These are phyloP conservation scores for Suillus weaverae DNA, from an alignment of 768 basidiomycete genomes.

Conservation along the genomic window DNA sequence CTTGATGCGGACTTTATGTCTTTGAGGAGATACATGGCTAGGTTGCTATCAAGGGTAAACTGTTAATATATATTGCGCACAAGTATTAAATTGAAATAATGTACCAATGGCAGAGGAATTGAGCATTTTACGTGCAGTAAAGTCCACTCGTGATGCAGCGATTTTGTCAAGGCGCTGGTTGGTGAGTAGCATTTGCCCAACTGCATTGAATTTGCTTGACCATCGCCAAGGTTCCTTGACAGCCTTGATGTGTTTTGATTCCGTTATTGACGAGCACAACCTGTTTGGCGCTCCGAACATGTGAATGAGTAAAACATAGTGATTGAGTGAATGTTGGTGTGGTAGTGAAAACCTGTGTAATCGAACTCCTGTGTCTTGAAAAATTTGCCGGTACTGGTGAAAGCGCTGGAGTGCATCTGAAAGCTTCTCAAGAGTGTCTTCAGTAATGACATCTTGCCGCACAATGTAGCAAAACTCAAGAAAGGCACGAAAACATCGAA, in stretches of 20 bases:
- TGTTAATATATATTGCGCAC: no score
- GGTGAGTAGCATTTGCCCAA: neutral
- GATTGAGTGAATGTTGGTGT: no score
- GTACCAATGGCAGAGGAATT: neutral
- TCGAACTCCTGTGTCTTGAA: no score
- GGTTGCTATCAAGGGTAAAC: neutral
- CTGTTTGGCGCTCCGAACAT: no score
- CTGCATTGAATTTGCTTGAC: no score
- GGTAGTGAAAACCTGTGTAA: no score
- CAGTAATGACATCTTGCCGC: neutral
- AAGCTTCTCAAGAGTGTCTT: neutral
- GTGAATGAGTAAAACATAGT: no score
- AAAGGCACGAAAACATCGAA: slow-evolving; percentile 20
- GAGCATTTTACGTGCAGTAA: neutral
- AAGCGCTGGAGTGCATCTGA: no score
- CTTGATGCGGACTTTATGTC: neutral
- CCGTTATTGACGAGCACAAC: no score
- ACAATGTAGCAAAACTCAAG: slow-evolving; percentile 32
- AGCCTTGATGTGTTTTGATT: no score
- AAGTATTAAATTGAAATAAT: neutral
- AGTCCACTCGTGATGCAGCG: neutral
- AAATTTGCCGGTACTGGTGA: no score
- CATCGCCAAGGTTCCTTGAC: no score
- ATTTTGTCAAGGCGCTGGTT: neutral
- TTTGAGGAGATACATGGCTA: neutral